Conservation (phyloP, 1,284 basidiomycete genomes). For the Leucoagaricus sp. region DNA sequence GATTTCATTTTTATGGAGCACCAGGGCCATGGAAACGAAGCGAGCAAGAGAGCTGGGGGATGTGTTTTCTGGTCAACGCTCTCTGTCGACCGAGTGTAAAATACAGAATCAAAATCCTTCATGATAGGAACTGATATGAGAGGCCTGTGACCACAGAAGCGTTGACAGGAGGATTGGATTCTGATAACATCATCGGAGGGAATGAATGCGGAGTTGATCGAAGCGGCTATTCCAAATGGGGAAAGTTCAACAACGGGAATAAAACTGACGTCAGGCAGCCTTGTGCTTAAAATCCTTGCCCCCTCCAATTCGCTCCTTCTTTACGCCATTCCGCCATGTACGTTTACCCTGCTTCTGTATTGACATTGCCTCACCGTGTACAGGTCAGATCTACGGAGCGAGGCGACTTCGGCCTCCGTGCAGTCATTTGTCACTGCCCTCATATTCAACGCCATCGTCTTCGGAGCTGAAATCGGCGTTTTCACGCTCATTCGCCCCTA, state of each 20-base stretch:
- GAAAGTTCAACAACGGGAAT: not conserved
- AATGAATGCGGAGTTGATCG: not conserved
- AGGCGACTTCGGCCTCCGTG: conserved; percentile 50
- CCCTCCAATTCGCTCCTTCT: not conserved
- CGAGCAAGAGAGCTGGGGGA: not conserved
- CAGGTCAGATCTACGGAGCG: conserved; percentile 30
- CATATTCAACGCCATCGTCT: conserved; percentile 70
- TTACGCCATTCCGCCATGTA: conserved; percentile 4
- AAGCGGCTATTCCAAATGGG: not conserved
- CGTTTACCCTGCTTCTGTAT: not conserved
- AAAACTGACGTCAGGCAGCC: conserved; percentile 8
- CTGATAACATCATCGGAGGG: not conserved
- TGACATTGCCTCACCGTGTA: not conserved
- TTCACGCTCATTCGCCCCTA: conserved; percentile 74
- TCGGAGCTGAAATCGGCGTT: conserved; percentile 61
- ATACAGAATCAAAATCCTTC: too few species aligned
- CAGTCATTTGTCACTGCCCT: conserved; percentile 78
- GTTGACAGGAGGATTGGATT: not conserved
- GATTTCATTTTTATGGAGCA: too few species aligned
- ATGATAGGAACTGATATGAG: too few species aligned
- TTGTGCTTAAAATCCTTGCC: conserved; percentile 6
- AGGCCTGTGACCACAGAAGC: too few species aligned
- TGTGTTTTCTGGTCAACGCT: not conserved
- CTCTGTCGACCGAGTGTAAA: too few species aligned
- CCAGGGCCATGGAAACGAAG: too few species aligned